Evolutionary conservation across 78 protist genomes (phyloP).

Genomic region (Emiliania huxleyi): DNA sequence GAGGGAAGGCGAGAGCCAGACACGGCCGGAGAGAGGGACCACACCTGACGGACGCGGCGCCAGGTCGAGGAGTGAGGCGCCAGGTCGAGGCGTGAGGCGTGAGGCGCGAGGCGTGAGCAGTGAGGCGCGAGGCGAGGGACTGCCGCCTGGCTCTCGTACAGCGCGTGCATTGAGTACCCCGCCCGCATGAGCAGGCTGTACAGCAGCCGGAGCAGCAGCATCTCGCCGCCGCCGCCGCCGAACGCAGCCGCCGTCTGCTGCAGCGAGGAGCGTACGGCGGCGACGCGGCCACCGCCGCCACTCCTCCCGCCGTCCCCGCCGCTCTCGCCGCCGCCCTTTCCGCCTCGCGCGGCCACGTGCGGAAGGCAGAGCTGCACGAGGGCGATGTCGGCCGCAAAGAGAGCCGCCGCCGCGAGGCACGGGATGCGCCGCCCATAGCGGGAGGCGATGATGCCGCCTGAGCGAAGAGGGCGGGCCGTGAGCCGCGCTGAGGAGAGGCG

Average conservation of each 20-base stretch:
- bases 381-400: background rate
- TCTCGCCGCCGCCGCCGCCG: background rate
- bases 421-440: background rate
- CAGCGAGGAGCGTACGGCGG: background rate
- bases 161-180: background rate
- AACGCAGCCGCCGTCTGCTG: background rate
- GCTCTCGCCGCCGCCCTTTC: too few relatives aligned
- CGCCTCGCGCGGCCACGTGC: too few relatives aligned
- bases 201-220: background rate
- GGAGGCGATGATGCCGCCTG: background rate
- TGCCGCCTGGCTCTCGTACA: too few relatives aligned
- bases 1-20: too few relatives aligned
- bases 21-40: background rate
- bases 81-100: too few relatives aligned
- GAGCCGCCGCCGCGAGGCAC: background rate
- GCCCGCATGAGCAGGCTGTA: conserved; percentile 1
- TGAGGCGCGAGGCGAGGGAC: too few relatives aligned
- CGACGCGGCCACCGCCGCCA: too few relatives aligned
- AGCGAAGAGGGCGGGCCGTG: too few relatives aligned
- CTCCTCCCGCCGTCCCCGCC: too few relatives aligned
- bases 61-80: too few relatives aligned
- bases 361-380: background rate
- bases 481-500: too few relatives aligned
- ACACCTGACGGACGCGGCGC: background rate
- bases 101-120: too few relatives aligned